Evolutionary conservation across 805 yeast species (phyloP).

Genomic region (Kurtzmaniella cleridarum): DNA sequence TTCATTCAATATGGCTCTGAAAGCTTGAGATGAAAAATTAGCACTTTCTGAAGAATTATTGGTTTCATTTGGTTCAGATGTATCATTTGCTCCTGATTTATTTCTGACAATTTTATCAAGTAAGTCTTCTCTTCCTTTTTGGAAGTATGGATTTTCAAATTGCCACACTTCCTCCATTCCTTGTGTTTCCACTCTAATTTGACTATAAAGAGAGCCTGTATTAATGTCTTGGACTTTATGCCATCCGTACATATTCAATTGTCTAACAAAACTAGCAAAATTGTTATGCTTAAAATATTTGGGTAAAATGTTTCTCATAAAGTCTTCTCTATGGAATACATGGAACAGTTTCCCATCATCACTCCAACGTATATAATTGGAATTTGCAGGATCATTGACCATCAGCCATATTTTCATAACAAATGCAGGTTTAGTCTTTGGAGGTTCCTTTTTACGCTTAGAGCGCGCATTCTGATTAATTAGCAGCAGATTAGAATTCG

Average conservation of each 20-base stretch:
- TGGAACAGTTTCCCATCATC: conserved; percentile 81
- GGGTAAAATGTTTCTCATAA: conserved; percentile 81
- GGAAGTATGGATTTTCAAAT: conserved; percentile 78
- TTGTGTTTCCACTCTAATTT: conserved; percentile 8
- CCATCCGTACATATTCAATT: conserved; percentile 98
- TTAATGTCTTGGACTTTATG: conserved; percentile 93
- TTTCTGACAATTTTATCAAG: conserved; percentile 83
- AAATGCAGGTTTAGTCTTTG: conserved; percentile 79
- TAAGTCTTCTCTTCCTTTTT: conserved; percentile 73
- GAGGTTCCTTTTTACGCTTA: conserved; percentile 28
- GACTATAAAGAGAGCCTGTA: conserved; percentile 54
- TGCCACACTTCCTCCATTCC: conserved; percentile 80
- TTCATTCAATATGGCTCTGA: conserved; percentile 57
- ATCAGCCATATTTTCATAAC: conserved; percentile 92
- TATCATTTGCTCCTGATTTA: conserved; percentile 26
- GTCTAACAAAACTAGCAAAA: conserved; percentile 92
- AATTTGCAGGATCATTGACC: conserved; percentile 78
- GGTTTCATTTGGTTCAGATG: conserved; percentile 13
- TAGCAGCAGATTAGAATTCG: background rate
- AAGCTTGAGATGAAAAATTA: conserved; percentile 4
- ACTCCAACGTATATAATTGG: conserved; percentile 75
- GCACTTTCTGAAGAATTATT: conserved; percentile 10
- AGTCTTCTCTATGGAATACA: conserved; percentile 76
- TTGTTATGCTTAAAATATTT: conserved; percentile 92
- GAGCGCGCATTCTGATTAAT: background rate